Conservation (phyloP, 2,329 filamentous ascomycete species). For the Emericellopsis atlantica region DNA sequence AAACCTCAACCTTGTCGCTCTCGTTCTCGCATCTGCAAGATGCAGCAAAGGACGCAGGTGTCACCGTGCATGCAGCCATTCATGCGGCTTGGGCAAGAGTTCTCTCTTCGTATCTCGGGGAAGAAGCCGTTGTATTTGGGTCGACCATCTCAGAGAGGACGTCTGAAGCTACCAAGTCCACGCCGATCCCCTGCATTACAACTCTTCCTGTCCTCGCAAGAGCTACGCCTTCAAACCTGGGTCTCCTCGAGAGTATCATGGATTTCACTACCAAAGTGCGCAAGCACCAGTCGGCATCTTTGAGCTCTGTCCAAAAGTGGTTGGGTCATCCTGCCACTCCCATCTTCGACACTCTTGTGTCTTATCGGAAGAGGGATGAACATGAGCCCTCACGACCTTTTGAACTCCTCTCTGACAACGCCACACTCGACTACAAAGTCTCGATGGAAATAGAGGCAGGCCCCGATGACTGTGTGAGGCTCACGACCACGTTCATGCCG, state of each 20-base stretch:
- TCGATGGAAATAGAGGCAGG: slow-evolving; percentile 67
- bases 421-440: slow-evolving; percentile 63
- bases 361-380: slow-evolving; percentile 55
- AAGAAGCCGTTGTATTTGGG: slow-evolving; percentile 63
- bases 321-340: slow-evolving; percentile 50
- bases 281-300: slow-evolving; percentile 58
- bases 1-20: slow-evolving; percentile 18
- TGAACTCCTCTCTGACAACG: slow-evolving; percentile 50
- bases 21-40: slow-evolving; percentile 35
- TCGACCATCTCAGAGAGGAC: slow-evolving; percentile 67
- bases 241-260: slow-evolving; percentile 52
- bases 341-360: slow-evolving; percentile 76
- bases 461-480: slow-evolving; percentile 29
- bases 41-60: slow-evolving; percentile 41
- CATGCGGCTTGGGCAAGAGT: slow-evolving; percentile 71
- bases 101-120: slow-evolving; percentile 65
- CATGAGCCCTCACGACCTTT: slow-evolving; percentile 29
- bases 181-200: slow-evolving; percentile 67
- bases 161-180: slow-evolving; percentile 41
- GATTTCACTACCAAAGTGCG: slow-evolving; percentile 49
- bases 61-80: slow-evolving; percentile 64
- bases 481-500: slow-evolving; percentile 55
- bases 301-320: slow-evolving; percentile 62
- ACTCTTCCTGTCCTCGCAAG: slow-evolving; percentile 63
- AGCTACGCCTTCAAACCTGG: slow-evolving; percentile 37